Conservation (phyloP, 805 yeast genomes). For the Kuraishia cidri region DNA sequence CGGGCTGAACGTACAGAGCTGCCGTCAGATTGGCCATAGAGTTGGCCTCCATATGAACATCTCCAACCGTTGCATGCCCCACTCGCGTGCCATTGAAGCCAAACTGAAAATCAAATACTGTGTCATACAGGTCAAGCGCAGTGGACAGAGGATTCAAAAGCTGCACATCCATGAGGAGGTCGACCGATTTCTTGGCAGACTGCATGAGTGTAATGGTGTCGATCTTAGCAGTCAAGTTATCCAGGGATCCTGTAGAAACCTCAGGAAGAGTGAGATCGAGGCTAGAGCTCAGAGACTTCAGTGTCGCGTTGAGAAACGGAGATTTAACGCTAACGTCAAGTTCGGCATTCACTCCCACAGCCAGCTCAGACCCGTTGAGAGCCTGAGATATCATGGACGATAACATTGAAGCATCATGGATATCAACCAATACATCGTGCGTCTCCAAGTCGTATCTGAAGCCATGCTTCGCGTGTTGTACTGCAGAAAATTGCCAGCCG, state of each 20-base stretch:
- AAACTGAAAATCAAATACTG: constrained; percentile 17
- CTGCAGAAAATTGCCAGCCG: neutral
- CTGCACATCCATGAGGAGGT: constrained; percentile 19
- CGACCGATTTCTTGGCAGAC: constrained; percentile 14
- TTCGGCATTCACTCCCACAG: neutral
- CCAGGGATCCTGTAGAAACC: neutral
- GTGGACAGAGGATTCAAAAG: constrained; percentile 23
- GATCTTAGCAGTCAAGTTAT: neutral
- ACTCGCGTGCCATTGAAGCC: constrained; percentile 22
- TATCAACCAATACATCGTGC: neutral
- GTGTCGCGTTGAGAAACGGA: neutral
- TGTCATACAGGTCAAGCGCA: constrained; percentile 14
- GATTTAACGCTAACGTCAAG: too few relatives aligned
- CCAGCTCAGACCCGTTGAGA: neutral
- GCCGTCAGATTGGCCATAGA: constrained; percentile 12
- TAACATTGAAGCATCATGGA: neutral
- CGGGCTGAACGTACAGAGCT: constrained; percentile 11
- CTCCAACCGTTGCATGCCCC: constrained; percentile 19
- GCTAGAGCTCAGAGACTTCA: neutral
- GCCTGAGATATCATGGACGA: neutral
- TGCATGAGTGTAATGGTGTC: constrained; percentile 12
- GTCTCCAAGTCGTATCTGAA: neutral
- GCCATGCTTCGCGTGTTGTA: neutral
- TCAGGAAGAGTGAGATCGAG: neutral
- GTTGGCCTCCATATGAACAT: constrained; percentile 12